Evolutionary conservation across 1,284 basidiomycete genomes (phyloP), one percentile per base, ranked within the genome.

Genomic region (Mycocalia duriaeana): DNA sequence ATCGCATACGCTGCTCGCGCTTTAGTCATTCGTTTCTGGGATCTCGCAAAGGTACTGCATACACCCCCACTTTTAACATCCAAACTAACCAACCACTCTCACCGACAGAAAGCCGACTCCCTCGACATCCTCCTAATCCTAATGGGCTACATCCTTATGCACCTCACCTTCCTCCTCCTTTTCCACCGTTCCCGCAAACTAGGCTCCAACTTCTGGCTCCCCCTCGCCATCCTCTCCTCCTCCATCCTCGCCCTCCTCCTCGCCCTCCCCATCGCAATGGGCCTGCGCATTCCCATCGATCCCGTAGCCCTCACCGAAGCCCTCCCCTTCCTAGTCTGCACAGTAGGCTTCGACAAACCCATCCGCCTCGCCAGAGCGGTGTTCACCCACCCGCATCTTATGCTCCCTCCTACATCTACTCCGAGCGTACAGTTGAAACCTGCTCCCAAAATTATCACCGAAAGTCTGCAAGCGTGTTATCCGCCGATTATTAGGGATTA

Each of bases 331-430:
- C 76, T 99, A 31, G 94, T 99, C 37, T 96, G 96, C 66, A 95
- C 92, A 1, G 86, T 99, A 48, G 95, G 95, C 11, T 99, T 98
- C 63, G 95, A 99, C 70, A 99, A 99, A 68, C 95, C 94, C 0
- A 87, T 94, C 50, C 81, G 91, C 9, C 82, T 99, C 34, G 94
- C 94, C 0, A 80, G 88, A 23, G 90, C 94, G 9, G 89, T 98
- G 26, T 92, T 98, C 67, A 79, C 83, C 18, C 90, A 94, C 58
- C 89, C 91, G 3, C 85, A 92, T 53, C 78, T 85, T 47, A 67
- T 76, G 35, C 67, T 73, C 25, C 45, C 45, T 49, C 53, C 45
- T 45, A 47, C 53, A 14, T 26, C 44, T 2, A 45, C 42, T 25
- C 39, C 31, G 20, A 19, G 13, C 4, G n/a, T 24, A 7, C 24